Conservation (phyloP, 352 stramenopile species). For the Pythium apleroticum region DNA sequence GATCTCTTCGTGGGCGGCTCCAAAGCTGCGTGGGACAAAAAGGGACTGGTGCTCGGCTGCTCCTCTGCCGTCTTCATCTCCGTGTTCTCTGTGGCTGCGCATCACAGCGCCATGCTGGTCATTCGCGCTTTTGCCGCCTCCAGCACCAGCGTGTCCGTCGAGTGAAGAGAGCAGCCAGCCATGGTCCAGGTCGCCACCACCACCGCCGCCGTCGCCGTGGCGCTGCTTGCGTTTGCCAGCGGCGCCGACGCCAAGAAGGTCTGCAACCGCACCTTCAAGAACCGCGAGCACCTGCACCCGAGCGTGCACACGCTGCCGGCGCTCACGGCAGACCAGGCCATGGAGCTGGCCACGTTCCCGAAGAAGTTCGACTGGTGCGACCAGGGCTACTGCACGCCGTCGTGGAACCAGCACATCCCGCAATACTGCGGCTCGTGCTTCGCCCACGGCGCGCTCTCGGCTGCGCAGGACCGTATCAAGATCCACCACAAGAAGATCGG, state of each 20-base stretch:
- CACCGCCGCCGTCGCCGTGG: slow-evolving; percentile 8
- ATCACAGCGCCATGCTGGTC: not conserved
- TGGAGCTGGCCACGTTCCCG: slow-evolving; percentile 46
- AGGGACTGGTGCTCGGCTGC: slow-evolving; percentile 2
- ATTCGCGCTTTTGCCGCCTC: slow-evolving; percentile 15
- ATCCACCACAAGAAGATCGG: slow-evolving; percentile 48
- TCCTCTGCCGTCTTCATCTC: not conserved
- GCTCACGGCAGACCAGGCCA: slow-evolving; percentile 31
- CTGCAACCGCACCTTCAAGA: slow-evolving; percentile 47
- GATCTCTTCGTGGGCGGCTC: not conserved
- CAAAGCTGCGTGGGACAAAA: slow-evolving; percentile 1
- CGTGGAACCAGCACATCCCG: slow-evolving; percentile 74
- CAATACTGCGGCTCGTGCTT: slow-evolving; percentile 80
- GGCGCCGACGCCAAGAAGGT: slow-evolving; percentile 35
- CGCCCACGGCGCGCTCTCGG: slow-evolving; percentile 57
- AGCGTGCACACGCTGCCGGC: slow-evolving; percentile 33
- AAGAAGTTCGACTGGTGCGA: slow-evolving; percentile 86
- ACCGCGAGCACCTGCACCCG: slow-evolving; percentile 44
- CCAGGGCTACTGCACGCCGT: slow-evolving; percentile 52
- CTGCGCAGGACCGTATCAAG: slow-evolving; percentile 66
- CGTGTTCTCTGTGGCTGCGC: slow-evolving; percentile 3
- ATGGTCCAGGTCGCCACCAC: slow-evolving; percentile 8
- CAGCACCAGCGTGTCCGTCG: not conserved
- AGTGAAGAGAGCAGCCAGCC: not conserved
- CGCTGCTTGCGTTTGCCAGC: slow-evolving; percentile 16